Evolutionary conservation across 2,329 filamentous ascomycete genomes (phyloP).

Genomic region (Epichloe amarillans): DNA sequence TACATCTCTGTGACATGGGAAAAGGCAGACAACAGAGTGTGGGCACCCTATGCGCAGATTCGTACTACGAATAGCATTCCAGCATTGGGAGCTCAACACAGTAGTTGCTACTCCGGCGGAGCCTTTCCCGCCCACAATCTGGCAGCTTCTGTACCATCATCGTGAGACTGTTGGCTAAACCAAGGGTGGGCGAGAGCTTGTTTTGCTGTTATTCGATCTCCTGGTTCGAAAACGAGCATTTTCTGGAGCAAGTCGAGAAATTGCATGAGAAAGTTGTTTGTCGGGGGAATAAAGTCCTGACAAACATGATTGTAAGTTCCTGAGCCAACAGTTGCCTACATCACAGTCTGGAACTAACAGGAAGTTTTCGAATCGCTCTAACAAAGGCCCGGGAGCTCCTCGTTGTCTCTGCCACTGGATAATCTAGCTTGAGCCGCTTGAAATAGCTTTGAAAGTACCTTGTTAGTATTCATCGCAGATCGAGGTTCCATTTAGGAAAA

Average conservation of each 20-base stretch:
- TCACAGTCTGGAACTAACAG: slow-evolving; percentile 41
- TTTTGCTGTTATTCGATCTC: slow-evolving; percentile 44
- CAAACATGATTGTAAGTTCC: neutral
- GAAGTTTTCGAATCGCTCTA: slow-evolving; percentile 12
- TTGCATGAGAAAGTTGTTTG: slow-evolving; percentile 36
- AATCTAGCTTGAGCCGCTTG: slow-evolving; percentile 51
- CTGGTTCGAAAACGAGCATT: slow-evolving; percentile 49
- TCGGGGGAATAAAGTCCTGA: slow-evolving; percentile 39
- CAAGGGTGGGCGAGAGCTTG: slow-evolving; percentile 46
- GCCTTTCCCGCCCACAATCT: slow-evolving; percentile 17
- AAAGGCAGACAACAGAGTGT: too few relatives aligned
- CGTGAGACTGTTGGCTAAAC: slow-evolving; percentile 39
- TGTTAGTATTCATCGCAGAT: too few relatives aligned
- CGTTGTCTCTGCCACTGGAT: slow-evolving; percentile 49
- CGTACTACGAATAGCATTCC: too few relatives aligned
- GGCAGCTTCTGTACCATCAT: slow-evolving; percentile 47
- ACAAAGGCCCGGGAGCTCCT: slow-evolving; percentile 53
- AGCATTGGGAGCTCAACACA: too few relatives aligned
- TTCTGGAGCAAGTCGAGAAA: slow-evolving; percentile 46
- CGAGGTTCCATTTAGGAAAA: too few relatives aligned
- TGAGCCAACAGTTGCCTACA: slow-evolving; percentile 21
- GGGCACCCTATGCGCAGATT: too few relatives aligned
- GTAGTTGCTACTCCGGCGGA: too few relatives aligned
- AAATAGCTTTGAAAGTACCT: slow-evolving; percentile 39
- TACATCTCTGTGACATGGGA: too few relatives aligned